Base-by-base conservation (phyloP, 495 filamentous ascomycete species). In the Trichoderma orchidacearum region DNA sequence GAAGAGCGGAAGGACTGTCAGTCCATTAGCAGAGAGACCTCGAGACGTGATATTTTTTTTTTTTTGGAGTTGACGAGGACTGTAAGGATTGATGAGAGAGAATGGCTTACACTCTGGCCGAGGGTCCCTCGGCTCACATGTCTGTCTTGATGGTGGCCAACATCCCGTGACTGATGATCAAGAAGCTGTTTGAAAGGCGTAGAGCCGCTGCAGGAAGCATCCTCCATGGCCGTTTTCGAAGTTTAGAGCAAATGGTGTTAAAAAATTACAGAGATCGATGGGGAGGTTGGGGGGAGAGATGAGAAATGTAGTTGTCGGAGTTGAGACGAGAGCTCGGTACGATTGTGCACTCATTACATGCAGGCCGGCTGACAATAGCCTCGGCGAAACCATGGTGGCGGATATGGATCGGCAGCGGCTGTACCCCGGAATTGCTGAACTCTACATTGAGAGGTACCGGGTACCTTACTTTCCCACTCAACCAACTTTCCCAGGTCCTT, bases 121-220 rank as follows among this genome's bases (percentile, higher is more conserved):
- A 31, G 9, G 12, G 29, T n/a, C 18, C 30, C 53, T 35, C 72
- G 75, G 13, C 73, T 70, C 30, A 67, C 67, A 34, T 87, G 62
- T 51, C 84, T 79, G 65, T 90, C 86, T 65, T 87, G 86, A 59
- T 89, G 85, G 45, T 89, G 73, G 5, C 81, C 82, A 25, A 82
- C 70, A 64, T 90, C 85, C 30, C 78, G 72, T 9, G 75, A 71
- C 0, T 80, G 70, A 70, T 89, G 85, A 65, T 89, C 86, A 64
- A 84, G 80, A 61, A 89, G 84, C 59, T 77, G 83, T 61, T 86
- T 81, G 31, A 89, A 78, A 57, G 50, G 58, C 38, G 28, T 53
- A 15, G 60, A 56, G 30, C 56, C 57, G 30, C 28, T 45, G 41
- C 58, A 56, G 13, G 55, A 53, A 35, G 35, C 58, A 38, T 13